Conservation (phyloP, 768 basidiomycete species). For the Dendrothele bispora region DNA sequence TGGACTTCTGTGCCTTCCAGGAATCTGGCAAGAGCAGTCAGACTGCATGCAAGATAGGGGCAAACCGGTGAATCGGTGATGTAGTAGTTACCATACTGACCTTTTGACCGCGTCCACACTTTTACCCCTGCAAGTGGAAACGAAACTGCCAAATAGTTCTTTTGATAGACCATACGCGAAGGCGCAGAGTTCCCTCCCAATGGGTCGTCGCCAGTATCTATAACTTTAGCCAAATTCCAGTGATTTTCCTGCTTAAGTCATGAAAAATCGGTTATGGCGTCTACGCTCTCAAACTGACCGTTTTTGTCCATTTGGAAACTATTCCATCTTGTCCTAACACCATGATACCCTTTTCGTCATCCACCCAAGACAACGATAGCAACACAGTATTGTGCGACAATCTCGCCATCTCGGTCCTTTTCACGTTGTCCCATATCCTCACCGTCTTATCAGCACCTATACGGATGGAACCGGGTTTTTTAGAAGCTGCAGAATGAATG, state of each 20-base stretch:
- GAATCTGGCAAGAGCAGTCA: constrained; percentile 37
- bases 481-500: too few relatives aligned
- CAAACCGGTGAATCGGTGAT: neutral
- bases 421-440: constrained; percentile 59
- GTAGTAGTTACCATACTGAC: constrained; percentile 30
- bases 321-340: constrained; percentile 58
- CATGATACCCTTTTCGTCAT: constrained; percentile 54
- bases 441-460: constrained; percentile 59
- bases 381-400: constrained; percentile 52
- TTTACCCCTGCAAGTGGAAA: constrained; percentile 60
- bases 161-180: constrained; percentile 53
- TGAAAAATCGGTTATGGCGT: neutral
- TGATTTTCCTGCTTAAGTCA: constrained; percentile 38
- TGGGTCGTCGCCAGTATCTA: constrained; percentile 43
- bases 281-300: constrained; percentile 34
- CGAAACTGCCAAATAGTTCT: constrained; percentile 62
- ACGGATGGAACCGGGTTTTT: too few relatives aligned
- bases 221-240: constrained; percentile 58
- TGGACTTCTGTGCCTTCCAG: constrained; percentile 66
- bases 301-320: constrained; percentile 58
- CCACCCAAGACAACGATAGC: constrained; percentile 58
- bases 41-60: neutral
- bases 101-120: constrained; percentile 63
- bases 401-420: constrained; percentile 51
- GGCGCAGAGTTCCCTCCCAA: too few relatives aligned